Base-by-base conservation (phyloP, 768 basidiomycete genomes). In the Amanita pseudoporphyria region DNA sequence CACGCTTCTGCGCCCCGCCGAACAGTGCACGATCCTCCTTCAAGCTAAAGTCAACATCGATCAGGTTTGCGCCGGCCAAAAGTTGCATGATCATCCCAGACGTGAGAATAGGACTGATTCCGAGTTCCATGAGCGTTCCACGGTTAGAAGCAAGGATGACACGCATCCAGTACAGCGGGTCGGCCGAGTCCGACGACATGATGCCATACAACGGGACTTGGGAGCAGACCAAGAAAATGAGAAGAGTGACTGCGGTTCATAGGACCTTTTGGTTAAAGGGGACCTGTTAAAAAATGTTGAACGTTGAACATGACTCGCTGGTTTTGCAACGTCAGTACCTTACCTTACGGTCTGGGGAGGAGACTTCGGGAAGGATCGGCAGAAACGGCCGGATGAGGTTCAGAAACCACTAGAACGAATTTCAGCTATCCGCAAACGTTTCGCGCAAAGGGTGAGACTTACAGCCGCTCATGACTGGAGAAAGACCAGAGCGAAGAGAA, bases 21-120 rank as follows among this genome's bases (percentile, higher is more conserved):
- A 97, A 98, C 47, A 98, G 71, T 13, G 92, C 91, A 28, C 96
- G 75, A 64, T 99, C 96, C 67, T 99, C 96, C 76, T 98, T 97
- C 61, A 99, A 71, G 51, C 82, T 81, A 61, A 97, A 97, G 71
- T 99, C 96, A 57, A 99, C 89, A 47, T 99, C 95, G 61, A 99
- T 89, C 61, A 99, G 73, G 67, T 92, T 97, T 35, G 96, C 95
- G 49, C 96, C 96, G 14, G 95, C 93, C 54, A 99, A 77, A 38
- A 99, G 84, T 69, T 99, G 96, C 90, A 99, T 98, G 67, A 97
- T 99, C 95, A 97, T 98, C 61, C 96, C 96, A 45, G 87, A 89
- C 9, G 96, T 99, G 64, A 98, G 81, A 62, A 98, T 96, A 35
- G 96, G 96, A 24, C 84, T 94, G 59, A 98, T 98, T 53, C 96